phyloP scores from a whole-genome alignment of 306 rosid genomes.

The Lablab purpureus region DNA sequence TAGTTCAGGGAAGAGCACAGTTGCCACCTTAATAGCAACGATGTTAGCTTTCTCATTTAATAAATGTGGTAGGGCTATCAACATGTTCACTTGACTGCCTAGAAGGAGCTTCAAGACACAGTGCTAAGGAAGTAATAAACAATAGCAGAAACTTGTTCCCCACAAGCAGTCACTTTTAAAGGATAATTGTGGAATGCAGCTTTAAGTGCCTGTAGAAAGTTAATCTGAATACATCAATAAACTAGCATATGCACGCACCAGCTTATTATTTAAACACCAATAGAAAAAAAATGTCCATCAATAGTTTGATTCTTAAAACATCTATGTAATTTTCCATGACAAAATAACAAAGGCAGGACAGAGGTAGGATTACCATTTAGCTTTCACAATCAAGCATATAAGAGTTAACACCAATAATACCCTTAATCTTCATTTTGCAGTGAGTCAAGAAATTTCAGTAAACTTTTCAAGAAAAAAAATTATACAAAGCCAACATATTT shows the following conservation, averaged over 20 bases:
- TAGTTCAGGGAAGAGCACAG: not conserved
- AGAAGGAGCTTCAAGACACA: slow-evolving; percentile 59
- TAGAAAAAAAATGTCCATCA: slow-evolving; percentile 21
- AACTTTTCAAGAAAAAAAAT: not conserved
- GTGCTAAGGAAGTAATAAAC: no score
- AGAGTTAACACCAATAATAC: not conserved
- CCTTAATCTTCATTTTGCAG: slow-evolving; percentile 39
- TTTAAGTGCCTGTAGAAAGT: slow-evolving; percentile 75
- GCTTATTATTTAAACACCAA: not conserved
- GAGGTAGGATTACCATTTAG: slow-evolving; percentile 12
- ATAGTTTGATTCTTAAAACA: not conserved
- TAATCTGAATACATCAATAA: slow-evolving; percentile 38
- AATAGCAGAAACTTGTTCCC: no score
- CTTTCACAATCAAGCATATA: slow-evolving; percentile 26
- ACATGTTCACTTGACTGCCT: slow-evolving; percentile 65
- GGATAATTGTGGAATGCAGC: no score
- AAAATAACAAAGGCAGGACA: slow-evolving; percentile 35
- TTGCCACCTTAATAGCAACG: slow-evolving; percentile 73
- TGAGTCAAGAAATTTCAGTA: slow-evolving; percentile 19
- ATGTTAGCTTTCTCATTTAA: slow-evolving; percentile 71
- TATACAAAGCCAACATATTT: not conserved
- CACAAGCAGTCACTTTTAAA: no score
- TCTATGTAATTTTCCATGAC: slow-evolving; percentile 18
- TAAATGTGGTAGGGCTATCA: slow-evolving; percentile 51
- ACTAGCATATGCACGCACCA: not conserved